Base-by-base conservation (phyloP, 768 basidiomycete genomes). In the Tricholoma matsutake region DNA sequence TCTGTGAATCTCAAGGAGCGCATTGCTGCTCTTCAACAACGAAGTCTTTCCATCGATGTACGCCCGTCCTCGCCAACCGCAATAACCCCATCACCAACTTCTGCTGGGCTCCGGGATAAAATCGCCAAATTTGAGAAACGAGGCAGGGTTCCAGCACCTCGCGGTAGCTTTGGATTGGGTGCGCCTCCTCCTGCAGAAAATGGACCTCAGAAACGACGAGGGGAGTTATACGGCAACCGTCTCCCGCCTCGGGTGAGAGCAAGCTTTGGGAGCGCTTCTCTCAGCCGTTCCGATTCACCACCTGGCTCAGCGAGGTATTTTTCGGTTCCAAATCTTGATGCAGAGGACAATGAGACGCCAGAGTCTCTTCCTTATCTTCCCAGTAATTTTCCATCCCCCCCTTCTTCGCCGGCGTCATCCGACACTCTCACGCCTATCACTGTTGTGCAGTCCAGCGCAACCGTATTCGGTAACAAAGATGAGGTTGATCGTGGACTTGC, bases 61-160 rank as follows among this genome's bases (percentile, higher is more conserved):
- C 34, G 58, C 35, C 57, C 75, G 10, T 69, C 73, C 20, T 69
- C 75, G 10, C 68, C 74, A 25, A 65, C 71, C 13, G 63, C 72
- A n/a, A 61, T 72, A 43, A 72, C 69, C 52, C 68, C 70, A 4
- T 68, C 64, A 6, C 63, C 69, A 35, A 62, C 65, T 52, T 64
- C 67, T 41, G 68, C 70, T 31, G 73, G 67, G 7, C 69, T 82
- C 34, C 75, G 83, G 20, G 90, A 88, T 70, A 91, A 85, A 76
- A 92, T 92, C 63, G 90, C 91, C 20, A 86, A 83, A 63, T 93
- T 93, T 60, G 91, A 93, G 73, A 80, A 79, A 73, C 87, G 89
- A 70, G 91, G 91, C 56, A 89, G 85, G 10, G 78, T 86, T 0
- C 91, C 91, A 14, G 83, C 84, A 37, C 91, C 91, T n/a, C 78